Percentiles rank a stretch among this genome's conserved stretches.
phyloP scores from a whole-genome alignment of 1,284 basidiomycete genomes.

The Cutaneotrichosporon cutaneum region DNA sequence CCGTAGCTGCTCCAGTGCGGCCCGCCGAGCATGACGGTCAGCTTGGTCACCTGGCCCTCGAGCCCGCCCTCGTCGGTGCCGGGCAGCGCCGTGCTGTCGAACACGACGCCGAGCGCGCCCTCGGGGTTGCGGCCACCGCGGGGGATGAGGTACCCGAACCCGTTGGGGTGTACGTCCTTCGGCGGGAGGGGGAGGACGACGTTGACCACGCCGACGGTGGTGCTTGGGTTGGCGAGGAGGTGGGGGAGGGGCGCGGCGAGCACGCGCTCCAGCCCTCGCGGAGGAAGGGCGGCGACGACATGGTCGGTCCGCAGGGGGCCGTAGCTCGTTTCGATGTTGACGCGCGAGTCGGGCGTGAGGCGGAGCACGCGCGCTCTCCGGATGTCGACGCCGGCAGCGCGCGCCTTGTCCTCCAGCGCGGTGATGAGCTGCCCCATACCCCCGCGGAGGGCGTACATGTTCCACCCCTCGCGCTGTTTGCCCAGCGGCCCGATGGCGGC shows the following conservation, averaged over 20 bases:
- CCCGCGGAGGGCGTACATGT: conserved; percentile 53
- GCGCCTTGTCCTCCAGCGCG: conserved; percentile 57
- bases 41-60: conserved; percentile 57
- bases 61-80: conserved; percentile 57
- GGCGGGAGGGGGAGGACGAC: conserved; percentile 62
- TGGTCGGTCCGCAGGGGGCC: conserved; percentile 16
- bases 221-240: conserved; percentile 44
- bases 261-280: conserved; percentile 28
- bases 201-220: conserved; percentile 66
- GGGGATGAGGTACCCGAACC: conserved; percentile 93
- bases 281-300: conserved; percentile 38
- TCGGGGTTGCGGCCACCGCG: conserved; percentile 55
- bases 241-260: conserved; percentile 57
- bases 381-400: conserved; percentile 62
- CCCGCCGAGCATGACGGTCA: conserved; percentile 91
- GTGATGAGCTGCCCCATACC: conserved; percentile 71
- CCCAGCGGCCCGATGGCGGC: conserved; percentile 28
- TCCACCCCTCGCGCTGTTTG: conserved; percentile 39
- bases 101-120: conserved; percentile 74
- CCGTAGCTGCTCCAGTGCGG: conserved; percentile 60
- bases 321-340: conserved; percentile 8
- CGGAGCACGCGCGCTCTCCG: conserved; percentile 53
- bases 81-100: conserved; percentile 73
- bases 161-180: conserved; percentile 63
- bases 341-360: conserved; percentile 7